Conservation (phyloP, 805 yeast species). For the Cyberlindnera mrakii region DNA sequence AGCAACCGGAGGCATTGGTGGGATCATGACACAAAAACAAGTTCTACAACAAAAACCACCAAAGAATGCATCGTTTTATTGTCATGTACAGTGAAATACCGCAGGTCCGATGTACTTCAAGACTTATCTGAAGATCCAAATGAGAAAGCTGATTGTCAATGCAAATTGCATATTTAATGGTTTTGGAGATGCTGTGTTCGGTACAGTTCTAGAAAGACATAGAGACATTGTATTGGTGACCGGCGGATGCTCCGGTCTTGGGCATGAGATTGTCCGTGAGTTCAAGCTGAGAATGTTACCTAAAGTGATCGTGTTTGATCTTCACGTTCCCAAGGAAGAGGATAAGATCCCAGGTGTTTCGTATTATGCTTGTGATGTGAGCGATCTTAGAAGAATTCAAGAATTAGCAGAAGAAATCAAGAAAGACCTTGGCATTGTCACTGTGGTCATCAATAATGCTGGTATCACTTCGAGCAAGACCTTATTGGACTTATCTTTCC, state of each 20-base stretch:
- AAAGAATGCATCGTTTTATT: too few species aligned
- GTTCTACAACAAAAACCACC: neutral
- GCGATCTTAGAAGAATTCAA: constrained; percentile 41
- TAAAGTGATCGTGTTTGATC: constrained; percentile 62
- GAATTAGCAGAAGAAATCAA: constrained; percentile 34
- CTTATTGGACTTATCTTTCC: constrained; percentile 45
- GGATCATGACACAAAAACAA: neutral
- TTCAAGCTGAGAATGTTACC: constrained; percentile 38
- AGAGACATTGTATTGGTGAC: constrained; percentile 69
- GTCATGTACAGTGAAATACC: too few species aligned
- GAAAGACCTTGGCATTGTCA: constrained; percentile 48
- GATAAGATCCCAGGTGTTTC: constrained; percentile 33
- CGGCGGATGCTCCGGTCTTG: constrained; percentile 82
- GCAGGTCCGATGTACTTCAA: constrained; percentile 3
- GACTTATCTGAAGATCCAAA: constrained; percentile 17
- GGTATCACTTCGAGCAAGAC: constrained; percentile 61
- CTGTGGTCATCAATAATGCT: constrained; percentile 80
- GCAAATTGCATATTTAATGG: constrained; percentile 5
- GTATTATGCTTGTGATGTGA: constrained; percentile 68
- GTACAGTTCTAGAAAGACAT: constrained; percentile 44
- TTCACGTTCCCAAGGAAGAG: constrained; percentile 29
- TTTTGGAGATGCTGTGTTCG: constrained; percentile 36
- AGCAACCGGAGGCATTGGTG: neutral
- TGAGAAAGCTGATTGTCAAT: constrained; percentile 6
- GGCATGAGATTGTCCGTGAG: constrained; percentile 48